phyloP scores from a whole-genome alignment of 306 rosid species.

The Corylus americana region DNA sequence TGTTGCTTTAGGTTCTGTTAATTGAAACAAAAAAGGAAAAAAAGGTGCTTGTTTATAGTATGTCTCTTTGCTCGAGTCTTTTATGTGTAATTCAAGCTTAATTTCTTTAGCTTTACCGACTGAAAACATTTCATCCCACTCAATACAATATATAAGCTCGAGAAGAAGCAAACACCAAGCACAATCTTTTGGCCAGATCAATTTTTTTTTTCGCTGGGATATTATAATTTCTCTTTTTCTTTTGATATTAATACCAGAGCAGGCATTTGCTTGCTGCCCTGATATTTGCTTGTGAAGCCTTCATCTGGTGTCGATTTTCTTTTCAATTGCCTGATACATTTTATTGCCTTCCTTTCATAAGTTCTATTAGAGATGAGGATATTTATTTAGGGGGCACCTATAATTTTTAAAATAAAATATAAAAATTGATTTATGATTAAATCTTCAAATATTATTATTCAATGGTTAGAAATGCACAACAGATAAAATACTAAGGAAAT shows the following conservation, averaged over 20 bases:
- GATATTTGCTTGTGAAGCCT: constrained; percentile 21
- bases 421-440: too few relatives aligned
- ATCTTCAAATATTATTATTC: too few relatives aligned
- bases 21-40: constrained; percentile 40
- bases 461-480: too few relatives aligned
- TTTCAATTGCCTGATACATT: not conserved
- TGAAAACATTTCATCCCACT: constrained; percentile 33
- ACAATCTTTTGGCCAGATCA: constrained; percentile 19
- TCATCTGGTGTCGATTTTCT: not conserved
- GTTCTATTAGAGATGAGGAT: too few relatives aligned
- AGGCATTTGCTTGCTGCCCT: constrained; percentile 29
- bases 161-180: too few relatives aligned
- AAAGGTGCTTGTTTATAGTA: constrained; percentile 59
- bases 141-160: not conserved
- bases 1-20: constrained; percentile 60
- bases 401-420: too few relatives aligned
- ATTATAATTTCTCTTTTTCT: not conserved
- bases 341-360: not conserved
- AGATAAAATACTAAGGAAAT: too few relatives aligned
- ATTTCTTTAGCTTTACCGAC: constrained; percentile 28
- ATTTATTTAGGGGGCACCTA: too few relatives aligned
- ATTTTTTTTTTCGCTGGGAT: not conserved
- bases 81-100: constrained; percentile 42
- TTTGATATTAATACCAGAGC: not conserved
- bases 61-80: constrained; percentile 32